Conservation (phyloP, 2,329 filamentous ascomycete genomes). For the Xylariaceae sp. region DNA sequence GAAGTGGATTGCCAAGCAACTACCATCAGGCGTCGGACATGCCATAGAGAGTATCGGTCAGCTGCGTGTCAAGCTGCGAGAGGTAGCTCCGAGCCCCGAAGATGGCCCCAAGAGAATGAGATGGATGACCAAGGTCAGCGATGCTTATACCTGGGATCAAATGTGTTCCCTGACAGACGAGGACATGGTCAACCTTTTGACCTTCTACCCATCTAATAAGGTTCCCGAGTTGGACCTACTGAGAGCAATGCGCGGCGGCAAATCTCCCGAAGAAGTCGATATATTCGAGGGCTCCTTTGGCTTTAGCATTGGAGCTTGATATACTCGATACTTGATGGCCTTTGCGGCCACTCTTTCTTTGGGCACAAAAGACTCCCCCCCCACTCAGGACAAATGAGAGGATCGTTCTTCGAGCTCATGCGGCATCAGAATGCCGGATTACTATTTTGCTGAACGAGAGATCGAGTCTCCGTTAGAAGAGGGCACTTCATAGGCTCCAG, state of each 20-base stretch:
- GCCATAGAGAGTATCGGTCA: conserved; percentile 82
- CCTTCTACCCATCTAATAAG: conserved; percentile 60
- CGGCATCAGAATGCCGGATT: too few relatives aligned
- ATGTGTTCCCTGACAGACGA: conserved; percentile 76
- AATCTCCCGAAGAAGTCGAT: conserved; percentile 42
- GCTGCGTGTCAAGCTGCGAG: conserved; percentile 73
- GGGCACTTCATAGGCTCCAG: too few relatives aligned
- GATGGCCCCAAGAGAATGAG: conserved; percentile 86
- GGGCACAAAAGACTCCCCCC: too few relatives aligned
- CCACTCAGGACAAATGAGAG: too few relatives aligned
- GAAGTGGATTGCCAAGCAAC: conserved; percentile 68
- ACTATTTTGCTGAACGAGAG: too few relatives aligned
- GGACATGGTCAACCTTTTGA: conserved; percentile 79
- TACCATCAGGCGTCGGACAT: conserved; percentile 77
- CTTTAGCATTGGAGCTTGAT: conserved; percentile 46
- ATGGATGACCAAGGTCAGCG: conserved; percentile 93
- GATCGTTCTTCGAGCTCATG: too few relatives aligned
- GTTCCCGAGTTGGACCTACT: conserved; percentile 54
- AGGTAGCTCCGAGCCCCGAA: conserved; percentile 65
- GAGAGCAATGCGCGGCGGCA: conserved; percentile 47
- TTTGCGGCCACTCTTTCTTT: too few relatives aligned
- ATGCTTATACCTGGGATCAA: conserved; percentile 79
- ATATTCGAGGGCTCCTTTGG: conserved; percentile 57
- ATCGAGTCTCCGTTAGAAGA: too few relatives aligned
- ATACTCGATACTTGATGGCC: too few relatives aligned